Evolutionary conservation across 2,329 filamentous ascomycete species (phyloP).

Genomic region (Fusarium sp.): DNA sequence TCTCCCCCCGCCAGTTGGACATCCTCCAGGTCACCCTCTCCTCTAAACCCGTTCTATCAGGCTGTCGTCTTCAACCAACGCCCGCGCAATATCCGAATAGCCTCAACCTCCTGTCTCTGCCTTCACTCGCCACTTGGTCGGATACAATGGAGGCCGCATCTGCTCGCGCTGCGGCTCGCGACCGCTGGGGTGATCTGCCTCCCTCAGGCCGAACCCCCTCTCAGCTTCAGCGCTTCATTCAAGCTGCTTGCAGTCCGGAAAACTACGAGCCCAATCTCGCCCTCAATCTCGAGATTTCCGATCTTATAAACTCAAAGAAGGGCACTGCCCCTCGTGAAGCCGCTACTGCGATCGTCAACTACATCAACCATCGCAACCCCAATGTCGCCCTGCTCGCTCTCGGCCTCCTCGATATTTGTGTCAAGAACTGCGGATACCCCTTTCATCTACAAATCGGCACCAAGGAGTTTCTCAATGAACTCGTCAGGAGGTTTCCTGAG

Average conservation of each 20-base stretch:
- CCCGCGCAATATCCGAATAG: conserved; percentile 12
- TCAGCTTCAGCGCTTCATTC: conserved; percentile 92
- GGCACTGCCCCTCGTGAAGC: conserved; percentile 94
- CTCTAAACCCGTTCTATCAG: background rate
- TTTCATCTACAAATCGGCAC: conserved; percentile 99
- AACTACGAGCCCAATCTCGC: conserved; percentile 99
- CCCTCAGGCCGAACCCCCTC: conserved; percentile 77
- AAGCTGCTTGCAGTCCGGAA: conserved; percentile 94
- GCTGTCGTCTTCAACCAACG: conserved; percentile 4
- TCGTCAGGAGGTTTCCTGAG: conserved; percentile 95
- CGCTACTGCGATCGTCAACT: conserved; percentile 89
- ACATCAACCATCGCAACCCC: conserved; percentile 96
- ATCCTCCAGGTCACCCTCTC: conserved; percentile 29
- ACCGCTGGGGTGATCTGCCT: conserved; percentile 83
- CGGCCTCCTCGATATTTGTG: conserved; percentile 94
- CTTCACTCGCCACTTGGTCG: background rate
- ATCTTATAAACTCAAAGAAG: conserved; percentile 97
- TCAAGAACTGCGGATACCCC: conserved; percentile 99
- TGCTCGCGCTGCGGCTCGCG: conserved; percentile 92
- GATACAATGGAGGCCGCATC: conserved; percentile 87
- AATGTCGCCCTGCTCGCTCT: conserved; percentile 93
- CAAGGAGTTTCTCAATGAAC: conserved; percentile 98
- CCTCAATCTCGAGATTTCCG: conserved; percentile 93
- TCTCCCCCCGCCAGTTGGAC: conserved; percentile 24
- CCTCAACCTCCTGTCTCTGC: background rate